Percentiles rank a stretch among this genome's conserved stretches.
Evolutionary conservation across 1,284 basidiomycete genomes (phyloP).

Genomic region (Austroboletus niveus): DNA sequence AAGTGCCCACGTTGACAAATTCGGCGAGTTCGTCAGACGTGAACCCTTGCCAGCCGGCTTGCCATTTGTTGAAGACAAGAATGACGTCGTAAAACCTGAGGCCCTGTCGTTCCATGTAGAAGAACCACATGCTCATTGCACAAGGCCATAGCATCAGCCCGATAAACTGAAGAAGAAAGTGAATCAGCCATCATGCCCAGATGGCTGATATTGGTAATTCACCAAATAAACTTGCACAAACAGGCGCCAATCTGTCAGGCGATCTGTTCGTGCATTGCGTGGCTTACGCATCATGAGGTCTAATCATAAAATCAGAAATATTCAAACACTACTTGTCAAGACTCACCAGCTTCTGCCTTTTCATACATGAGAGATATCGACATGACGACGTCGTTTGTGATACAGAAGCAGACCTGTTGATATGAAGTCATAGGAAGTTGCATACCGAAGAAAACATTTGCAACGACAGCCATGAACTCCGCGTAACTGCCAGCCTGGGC

Average conservation of each 20-base stretch:
- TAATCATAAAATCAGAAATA: constrained; percentile 5
- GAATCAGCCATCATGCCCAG: background rate
- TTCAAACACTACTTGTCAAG: background rate
- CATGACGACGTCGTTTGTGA: constrained; percentile 37
- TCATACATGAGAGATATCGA: constrained; percentile 39
- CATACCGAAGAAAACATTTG: constrained; percentile 39
- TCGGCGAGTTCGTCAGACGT: constrained; percentile 26
- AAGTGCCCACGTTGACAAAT: constrained; percentile 37
- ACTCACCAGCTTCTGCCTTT: constrained; percentile 34
- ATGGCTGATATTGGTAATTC: constrained; percentile 1
- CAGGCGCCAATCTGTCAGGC: constrained; percentile 41
- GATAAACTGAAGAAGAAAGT: constrained; percentile 34
- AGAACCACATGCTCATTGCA: constrained; percentile 42
- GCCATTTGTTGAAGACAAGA: constrained; percentile 40
- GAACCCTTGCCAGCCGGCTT: constrained; percentile 33
- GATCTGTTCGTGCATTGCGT: constrained; percentile 58
- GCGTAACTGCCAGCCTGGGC: constrained; percentile 29
- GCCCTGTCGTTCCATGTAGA: constrained; percentile 35
- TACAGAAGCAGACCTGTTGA: constrained; percentile 41
- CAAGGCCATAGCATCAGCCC: constrained; percentile 48
- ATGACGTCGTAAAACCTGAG: constrained; percentile 40
- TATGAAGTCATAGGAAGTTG: constrained; percentile 42
- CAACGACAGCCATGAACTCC: constrained; percentile 36
- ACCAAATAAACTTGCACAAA: constrained; percentile 34
- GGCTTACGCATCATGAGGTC: constrained; percentile 59